phyloP scores from a whole-genome alignment of 2,329 filamentous ascomycete species.

The Xylaria sp. region DNA sequence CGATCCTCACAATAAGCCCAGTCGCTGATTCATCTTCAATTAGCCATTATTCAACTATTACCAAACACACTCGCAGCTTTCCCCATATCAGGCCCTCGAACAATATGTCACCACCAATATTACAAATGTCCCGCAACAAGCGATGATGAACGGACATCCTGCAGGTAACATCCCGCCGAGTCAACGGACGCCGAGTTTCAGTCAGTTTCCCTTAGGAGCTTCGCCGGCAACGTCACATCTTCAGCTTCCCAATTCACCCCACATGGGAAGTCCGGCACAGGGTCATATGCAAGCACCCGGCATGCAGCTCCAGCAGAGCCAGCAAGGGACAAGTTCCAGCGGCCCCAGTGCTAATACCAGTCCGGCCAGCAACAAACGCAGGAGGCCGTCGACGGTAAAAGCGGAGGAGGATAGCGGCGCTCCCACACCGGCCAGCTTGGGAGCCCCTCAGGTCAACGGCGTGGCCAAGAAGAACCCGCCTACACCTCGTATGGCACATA shows the following conservation, averaged over 20 bases:
- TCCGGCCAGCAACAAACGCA: slow-evolving; percentile 69
- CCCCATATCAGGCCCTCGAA: slow-evolving; percentile 69
- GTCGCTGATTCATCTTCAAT: slow-evolving; percentile 25
- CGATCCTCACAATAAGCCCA: neutral
- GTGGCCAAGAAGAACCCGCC: slow-evolving; percentile 64
- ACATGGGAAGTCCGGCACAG: slow-evolving; percentile 69
- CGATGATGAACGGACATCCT: slow-evolving; percentile 57
- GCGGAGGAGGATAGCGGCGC: slow-evolving; percentile 65
- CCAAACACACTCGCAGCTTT: slow-evolving; percentile 64
- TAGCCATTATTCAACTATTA: slow-evolving; percentile 68
- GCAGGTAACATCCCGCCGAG: slow-evolving; percentile 56
- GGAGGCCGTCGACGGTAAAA: slow-evolving; percentile 68
- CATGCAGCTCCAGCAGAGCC: slow-evolving; percentile 75
- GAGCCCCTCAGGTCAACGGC: slow-evolving; percentile 63
- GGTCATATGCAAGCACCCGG: slow-evolving; percentile 72
- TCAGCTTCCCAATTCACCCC: slow-evolving; percentile 71
- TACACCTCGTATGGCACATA: slow-evolving; percentile 63
- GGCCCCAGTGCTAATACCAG: slow-evolving; percentile 76
- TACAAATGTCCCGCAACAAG: slow-evolving; percentile 52
- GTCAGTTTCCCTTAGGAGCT: slow-evolving; percentile 68
- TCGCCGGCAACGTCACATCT: slow-evolving; percentile 71
- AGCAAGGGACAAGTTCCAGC: slow-evolving; percentile 74
- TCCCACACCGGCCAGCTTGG: slow-evolving; percentile 59
- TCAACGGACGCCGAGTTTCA: slow-evolving; percentile 66
- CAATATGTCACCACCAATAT: slow-evolving; percentile 66